phyloP scores from a whole-genome alignment of 805 yeast species.

The Saturnispora gosingensis region DNA sequence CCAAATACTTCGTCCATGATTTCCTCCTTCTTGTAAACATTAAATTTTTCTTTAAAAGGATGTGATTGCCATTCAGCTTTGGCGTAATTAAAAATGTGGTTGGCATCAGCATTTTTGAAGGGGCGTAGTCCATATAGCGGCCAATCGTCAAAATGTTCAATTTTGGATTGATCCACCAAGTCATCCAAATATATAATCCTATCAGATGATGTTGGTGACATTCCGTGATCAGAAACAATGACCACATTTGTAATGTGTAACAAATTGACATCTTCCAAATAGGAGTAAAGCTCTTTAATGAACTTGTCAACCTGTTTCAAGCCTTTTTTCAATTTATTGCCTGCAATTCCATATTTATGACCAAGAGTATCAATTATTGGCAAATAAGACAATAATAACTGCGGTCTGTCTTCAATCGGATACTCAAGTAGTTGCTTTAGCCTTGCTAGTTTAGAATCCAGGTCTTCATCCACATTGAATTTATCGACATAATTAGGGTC shows the following conservation, averaged over 20 bases:
- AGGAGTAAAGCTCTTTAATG: slow-evolving; percentile 40
- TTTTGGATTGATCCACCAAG: slow-evolving; percentile 40
- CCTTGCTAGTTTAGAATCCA: slow-evolving; percentile 47
- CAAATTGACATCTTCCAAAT: slow-evolving; percentile 46
- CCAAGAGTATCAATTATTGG: slow-evolving; percentile 79
- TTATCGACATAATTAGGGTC: slow-evolving; percentile 49
- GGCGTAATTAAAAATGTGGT: slow-evolving; percentile 40
- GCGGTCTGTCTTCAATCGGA: slow-evolving; percentile 51
- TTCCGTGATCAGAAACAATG: slow-evolving; percentile 85
- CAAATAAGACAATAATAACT: slow-evolving; percentile 65
- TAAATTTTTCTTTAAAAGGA: slow-evolving; percentile 28
- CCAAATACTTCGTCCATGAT: slow-evolving; percentile 53
- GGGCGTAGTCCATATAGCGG: slow-evolving; percentile 79
- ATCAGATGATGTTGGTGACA: slow-evolving; percentile 76
- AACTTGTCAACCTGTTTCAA: slow-evolving; percentile 58
- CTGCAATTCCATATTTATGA: slow-evolving; percentile 61
- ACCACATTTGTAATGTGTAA: slow-evolving; percentile 61
- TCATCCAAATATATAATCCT: slow-evolving; percentile 69
- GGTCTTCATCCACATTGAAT: slow-evolving; percentile 55
- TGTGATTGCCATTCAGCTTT: slow-evolving; percentile 23
- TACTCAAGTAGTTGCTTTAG: slow-evolving; percentile 62
- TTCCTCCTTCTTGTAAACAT: slow-evolving; percentile 45
- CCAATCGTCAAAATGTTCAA: slow-evolving; percentile 72
- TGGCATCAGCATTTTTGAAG: slow-evolving; percentile 28
- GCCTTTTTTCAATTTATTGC: slow-evolving; percentile 45